Base-by-base conservation (phyloP, 208 protist species). In the Spongospora subterranea region DNA sequence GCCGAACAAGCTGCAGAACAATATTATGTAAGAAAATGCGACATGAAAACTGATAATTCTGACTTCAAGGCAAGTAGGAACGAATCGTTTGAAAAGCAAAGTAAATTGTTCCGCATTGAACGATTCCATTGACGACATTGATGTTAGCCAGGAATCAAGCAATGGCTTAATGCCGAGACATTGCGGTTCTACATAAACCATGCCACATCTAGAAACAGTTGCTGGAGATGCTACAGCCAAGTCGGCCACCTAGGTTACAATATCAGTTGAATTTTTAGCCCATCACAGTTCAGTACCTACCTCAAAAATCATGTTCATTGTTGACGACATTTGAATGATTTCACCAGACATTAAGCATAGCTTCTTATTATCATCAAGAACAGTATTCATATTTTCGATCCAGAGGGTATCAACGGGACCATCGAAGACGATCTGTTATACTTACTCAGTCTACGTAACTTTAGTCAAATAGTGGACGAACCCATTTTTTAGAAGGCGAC, bases 381-480 rank as follows among this genome's bases (percentile, higher is more conserved):
- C 98, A 0, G 98, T 99, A 95, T 99, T 99, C 97, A 99, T 98
- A 92, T 98, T 98, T 93, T 99, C 98, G 95, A 99, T 99, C 98
- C 98, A 99, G 24, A 99, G 90, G 0, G 98, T 96, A 93, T 99
- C 98, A 39, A 99, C 98, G 38, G 98, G 98, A n/a, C 98, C 98
- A 95, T 99, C 98, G 92, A 99, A 99, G 98, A 54, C 82, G 1
- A 92, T 45, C 91, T 88, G 71, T 20, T 29, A 60, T 24, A 24
- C 50, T 6, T n/a, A n/a, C n/a, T 60, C 50, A 60, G 50, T 24
- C 6, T 60, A 60, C 13, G 13, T 29, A 60, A 29, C 13, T 60
- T 60, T 6, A 6, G 13, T 60, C 13, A 29, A 29, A 24, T 60
- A 60, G 13, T 6, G 24, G 50, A 98, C 94, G 46, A 98, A 94